Base-by-base conservation (phyloP, 2,329 filamentous ascomycete genomes). In the Lecanicillium sp. region DNA sequence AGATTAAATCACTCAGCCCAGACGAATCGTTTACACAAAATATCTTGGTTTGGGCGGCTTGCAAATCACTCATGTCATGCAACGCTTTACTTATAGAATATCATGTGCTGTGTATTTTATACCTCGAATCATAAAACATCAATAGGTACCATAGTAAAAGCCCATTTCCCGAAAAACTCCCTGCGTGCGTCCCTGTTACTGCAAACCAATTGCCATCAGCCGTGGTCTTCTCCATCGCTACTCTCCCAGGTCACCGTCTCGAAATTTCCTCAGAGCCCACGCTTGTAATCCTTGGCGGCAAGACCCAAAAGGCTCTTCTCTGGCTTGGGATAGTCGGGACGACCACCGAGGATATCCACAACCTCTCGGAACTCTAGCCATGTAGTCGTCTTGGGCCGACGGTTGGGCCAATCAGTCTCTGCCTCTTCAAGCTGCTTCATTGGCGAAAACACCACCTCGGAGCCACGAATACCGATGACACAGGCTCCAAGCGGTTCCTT, bases 401-500 rank as follows among this genome's bases (percentile, higher is more conserved):
- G 73, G 60, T 94, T 88, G 48, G 80, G 77, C 92, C 92, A 98
- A 65, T 98, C 90, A 4, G 92, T 96, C 53, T 89, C 85, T 17
- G 78, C 75, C 49, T 78, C 76, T 67, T 96, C 92, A 8, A 96
- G 73, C 31, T 77, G 73, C 52, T 80, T 74, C 75, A 96, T 85
- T 0, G 83, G 71, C 8, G 78, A 83, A 60, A 96, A 94, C n/a
- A 89, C 78, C 9, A 98, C 85, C 52, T 83, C 80, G 1, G 88
- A 88, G 16, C 89, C 89, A 63, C 86, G 82, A 57, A 98, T 90
- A 18, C 92, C 92, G 53, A 98, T 96, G 29, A 98, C 87, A 0
- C 79, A 71, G 3, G 82, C 73, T 38, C 82, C 88, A 58, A 81
- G 66, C 4, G 81, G 75, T 54, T 95, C 85, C 19, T 75, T 71